Conservation (phyloP, 2,329 filamentous ascomycete species). For the Rutstroemia sp. region DNA sequence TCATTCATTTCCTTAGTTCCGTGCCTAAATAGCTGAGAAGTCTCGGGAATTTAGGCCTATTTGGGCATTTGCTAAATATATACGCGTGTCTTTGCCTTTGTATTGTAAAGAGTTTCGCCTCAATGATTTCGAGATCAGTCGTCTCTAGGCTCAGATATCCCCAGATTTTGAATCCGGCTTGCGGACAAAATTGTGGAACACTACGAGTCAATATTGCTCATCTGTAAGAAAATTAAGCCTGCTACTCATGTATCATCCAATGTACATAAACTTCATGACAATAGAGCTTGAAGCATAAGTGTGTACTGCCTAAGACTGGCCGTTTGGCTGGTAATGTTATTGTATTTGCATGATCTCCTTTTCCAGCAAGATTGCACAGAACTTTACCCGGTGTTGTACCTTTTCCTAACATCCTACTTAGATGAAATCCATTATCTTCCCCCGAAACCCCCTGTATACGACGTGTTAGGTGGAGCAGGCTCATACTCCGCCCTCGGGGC, state of each 20-base stretch:
- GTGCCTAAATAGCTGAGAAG: constrained; percentile 2
- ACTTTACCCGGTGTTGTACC: not conserved
- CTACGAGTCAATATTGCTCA: too few relatives aligned
- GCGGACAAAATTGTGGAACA: not conserved
- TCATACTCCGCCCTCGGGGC: constrained; percentile 83
- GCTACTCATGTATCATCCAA: too few relatives aligned
- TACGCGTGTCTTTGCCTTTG: not conserved
- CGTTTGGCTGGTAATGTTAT: too few relatives aligned
- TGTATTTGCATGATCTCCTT: not conserved
- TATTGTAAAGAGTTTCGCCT: not conserved
- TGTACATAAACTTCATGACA: too few relatives aligned
- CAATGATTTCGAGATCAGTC: too few relatives aligned
- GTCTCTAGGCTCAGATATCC: too few relatives aligned
- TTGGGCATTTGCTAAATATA: not conserved
- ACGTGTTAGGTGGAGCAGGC: constrained; percentile 84
- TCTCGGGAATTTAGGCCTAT: not conserved
- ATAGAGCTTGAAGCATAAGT: too few relatives aligned
- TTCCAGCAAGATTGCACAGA: not conserved
- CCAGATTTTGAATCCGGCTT: not conserved
- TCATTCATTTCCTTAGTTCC: not conserved
- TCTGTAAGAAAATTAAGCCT: too few relatives aligned
- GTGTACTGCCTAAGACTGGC: too few relatives aligned
- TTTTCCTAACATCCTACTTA: constrained; percentile 33
- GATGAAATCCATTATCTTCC: constrained; percentile 87
- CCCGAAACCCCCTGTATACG: constrained; percentile 57